These are phyloP conservation scores for Neurospora discreta DNA, from an alignment of 495 filamentous ascomycete species.

Conservation along the genomic window DNA sequence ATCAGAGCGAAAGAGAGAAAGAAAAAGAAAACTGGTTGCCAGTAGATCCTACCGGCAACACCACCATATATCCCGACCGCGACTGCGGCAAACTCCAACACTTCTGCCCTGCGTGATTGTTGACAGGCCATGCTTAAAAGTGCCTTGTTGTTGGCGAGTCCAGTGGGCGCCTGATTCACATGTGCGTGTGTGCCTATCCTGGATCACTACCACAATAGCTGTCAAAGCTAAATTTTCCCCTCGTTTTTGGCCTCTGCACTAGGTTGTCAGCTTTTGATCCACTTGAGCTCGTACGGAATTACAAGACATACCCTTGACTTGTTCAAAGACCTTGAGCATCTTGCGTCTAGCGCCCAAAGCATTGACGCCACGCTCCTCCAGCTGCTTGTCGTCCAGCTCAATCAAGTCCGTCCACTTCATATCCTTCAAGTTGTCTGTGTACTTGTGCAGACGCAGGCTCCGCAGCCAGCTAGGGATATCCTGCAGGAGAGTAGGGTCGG, in stretches of 20 bases:
- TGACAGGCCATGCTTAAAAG: neutral
- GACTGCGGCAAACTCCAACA: neutral
- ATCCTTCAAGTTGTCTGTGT: slow-evolving; percentile 96
- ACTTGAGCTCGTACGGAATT: neutral
- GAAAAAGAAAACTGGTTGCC: neutral
- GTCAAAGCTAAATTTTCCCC: slow-evolving; percentile 39
- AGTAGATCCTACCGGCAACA: neutral
- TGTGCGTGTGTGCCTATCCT: neutral
- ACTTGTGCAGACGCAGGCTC: slow-evolving; percentile 92
- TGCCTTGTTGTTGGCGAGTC: neutral
- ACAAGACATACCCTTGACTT: slow-evolving; percentile 57
- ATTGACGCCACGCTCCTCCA: slow-evolving; percentile 91
- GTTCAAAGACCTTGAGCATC: slow-evolving; percentile 98
- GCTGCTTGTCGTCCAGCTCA: slow-evolving; percentile 82
- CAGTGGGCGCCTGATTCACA: neutral
- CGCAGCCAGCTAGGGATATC: slow-evolving; percentile 95
- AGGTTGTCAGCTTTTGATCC: slow-evolving; percentile 3
- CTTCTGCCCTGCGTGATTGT: neutral
- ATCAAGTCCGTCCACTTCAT: slow-evolving; percentile 92
- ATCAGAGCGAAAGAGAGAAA: neutral
- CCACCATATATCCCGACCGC: neutral
- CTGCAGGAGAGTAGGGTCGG: slow-evolving; percentile 79
- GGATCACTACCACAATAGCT: neutral
- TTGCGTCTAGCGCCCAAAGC: slow-evolving; percentile 90
- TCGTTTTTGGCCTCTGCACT: slow-evolving; percentile 18